Evolutionary conservation across 257 asterid genomes (phyloP).

Genomic region (Forsythia viridissima): DNA sequence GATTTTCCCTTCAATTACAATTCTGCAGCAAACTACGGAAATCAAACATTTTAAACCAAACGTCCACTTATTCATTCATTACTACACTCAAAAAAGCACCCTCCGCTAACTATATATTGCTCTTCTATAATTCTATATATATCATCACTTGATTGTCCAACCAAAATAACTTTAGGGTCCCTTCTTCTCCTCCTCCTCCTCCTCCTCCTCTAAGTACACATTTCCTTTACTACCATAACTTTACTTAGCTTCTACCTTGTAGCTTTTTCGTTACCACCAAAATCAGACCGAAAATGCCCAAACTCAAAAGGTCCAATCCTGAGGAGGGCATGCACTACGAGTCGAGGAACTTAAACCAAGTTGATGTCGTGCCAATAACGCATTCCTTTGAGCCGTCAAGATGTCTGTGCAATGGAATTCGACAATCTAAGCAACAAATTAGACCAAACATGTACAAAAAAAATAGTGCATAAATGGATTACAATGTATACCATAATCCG

Average conservation of each 20-base stretch:
- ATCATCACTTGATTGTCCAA: neutral
- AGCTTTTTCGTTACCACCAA: neutral
- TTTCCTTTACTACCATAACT: slow-evolving; percentile 22
- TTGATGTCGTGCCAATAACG: slow-evolving; percentile 40
- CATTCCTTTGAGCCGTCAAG: slow-evolving; percentile 50
- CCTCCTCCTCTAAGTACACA: slow-evolving; percentile 28
- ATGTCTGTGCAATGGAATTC: slow-evolving; percentile 30
- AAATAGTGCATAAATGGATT: neutral
- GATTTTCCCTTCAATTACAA: slow-evolving; percentile 18
- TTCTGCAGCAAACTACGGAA: slow-evolving; percentile 5
- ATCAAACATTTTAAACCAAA: slow-evolving; percentile 1
- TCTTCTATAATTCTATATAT: slow-evolving; percentile 16
- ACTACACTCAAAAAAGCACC: slow-evolving; percentile 11
- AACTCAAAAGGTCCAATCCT: slow-evolving; percentile 36
- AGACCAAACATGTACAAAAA: neutral
- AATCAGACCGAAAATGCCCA: neutral
- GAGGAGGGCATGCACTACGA: slow-evolving; percentile 36
- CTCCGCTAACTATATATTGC: slow-evolving; percentile 9
- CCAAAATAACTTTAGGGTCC: slow-evolving; percentile 1
- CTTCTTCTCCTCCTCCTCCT: slow-evolving; percentile 20
- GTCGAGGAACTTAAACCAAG: slow-evolving; percentile 22
- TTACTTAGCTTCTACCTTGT: neutral
- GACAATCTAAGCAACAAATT: neutral
- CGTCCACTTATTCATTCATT: slow-evolving; percentile 27
- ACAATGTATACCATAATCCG: slow-evolving; percentile 42